Conservation (phyloP, 495 filamentous ascomycete genomes). For the Podospora comata region DNA sequence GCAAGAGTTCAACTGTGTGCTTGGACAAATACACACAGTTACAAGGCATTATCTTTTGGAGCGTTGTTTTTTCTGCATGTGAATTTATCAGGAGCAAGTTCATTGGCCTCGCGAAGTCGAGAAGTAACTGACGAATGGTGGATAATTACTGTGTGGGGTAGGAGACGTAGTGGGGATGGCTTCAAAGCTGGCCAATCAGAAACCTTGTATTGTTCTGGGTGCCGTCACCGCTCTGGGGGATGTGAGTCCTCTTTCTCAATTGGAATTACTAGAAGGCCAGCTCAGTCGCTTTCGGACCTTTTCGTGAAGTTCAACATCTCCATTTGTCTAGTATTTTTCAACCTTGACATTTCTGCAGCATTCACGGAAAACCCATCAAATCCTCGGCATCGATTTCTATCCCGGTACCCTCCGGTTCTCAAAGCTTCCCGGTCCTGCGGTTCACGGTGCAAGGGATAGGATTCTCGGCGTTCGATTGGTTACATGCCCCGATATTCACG, state of each 20-base stretch:
- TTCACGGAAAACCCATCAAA: neutral
- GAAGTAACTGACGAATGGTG: too few species aligned
- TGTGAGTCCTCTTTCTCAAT: neutral
- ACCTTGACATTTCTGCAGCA: neutral
- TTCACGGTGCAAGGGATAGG: neutral
- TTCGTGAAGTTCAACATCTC: neutral
- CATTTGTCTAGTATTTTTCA: neutral
- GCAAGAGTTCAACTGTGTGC: neutral
- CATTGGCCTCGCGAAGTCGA: neutral
- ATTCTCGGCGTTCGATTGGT: slow-evolving; percentile 8
- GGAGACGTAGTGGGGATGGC: neutral
- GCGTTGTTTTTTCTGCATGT: neutral
- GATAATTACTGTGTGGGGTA: neutral
- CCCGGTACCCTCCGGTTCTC: neutral
- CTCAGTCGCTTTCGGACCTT: neutral
- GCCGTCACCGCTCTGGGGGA: slow-evolving; percentile 4
- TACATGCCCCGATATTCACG: neutral
- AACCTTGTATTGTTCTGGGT: neutral
- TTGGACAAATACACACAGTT: neutral
- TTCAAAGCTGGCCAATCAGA: neutral
- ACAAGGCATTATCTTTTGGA: neutral
- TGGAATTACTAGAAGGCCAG: neutral
- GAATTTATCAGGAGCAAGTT: neutral
- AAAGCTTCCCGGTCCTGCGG: neutral
- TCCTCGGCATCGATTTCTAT: neutral